These are phyloP conservation scores for Podaxis sp. DNA, from an alignment of 768 basidiomycete genomes.

Conservation along the genomic window DNA sequence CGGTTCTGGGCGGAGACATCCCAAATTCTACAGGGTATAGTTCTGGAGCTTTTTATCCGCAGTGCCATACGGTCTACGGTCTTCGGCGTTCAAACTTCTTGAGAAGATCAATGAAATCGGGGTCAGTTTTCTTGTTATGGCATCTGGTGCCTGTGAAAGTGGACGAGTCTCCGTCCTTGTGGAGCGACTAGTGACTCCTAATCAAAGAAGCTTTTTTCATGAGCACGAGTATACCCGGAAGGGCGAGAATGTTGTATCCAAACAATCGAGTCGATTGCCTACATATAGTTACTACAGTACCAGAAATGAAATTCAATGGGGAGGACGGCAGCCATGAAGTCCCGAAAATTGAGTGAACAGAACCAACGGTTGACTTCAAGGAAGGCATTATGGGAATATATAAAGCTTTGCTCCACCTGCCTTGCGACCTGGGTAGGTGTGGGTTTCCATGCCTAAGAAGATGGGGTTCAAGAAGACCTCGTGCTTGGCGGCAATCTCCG, in stretches of 20 bases:
- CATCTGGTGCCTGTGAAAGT: not conserved
- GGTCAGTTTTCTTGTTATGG: not conserved
- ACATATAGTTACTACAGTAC: not conserved
- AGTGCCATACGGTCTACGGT: not conserved
- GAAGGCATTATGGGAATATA: not conserved
- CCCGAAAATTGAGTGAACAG: no score
- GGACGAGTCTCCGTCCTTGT: not conserved
- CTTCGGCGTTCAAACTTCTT: not conserved
- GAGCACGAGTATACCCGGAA: not conserved
- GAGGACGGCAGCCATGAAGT: not conserved
- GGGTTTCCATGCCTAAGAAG: not conserved
- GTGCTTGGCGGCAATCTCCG: not conserved
- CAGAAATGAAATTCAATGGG: not conserved
- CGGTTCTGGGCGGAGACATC: not conserved
- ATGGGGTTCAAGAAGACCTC: not conserved
- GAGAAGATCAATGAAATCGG: not conserved
- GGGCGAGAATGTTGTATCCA: not conserved
- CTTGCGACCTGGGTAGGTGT: not conserved
- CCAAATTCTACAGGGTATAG: not conserved
- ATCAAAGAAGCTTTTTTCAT: not conserved
- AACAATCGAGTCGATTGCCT: not conserved
- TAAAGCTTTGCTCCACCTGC: not conserved
- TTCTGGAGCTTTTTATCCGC: not conserved
- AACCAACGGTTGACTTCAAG: no score
- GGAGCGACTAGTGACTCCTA: not conserved